These are phyloP conservation scores for Leishmania amazonensis DNA, from an alignment of 208 protist species.

Conservation along the genomic window DNA sequence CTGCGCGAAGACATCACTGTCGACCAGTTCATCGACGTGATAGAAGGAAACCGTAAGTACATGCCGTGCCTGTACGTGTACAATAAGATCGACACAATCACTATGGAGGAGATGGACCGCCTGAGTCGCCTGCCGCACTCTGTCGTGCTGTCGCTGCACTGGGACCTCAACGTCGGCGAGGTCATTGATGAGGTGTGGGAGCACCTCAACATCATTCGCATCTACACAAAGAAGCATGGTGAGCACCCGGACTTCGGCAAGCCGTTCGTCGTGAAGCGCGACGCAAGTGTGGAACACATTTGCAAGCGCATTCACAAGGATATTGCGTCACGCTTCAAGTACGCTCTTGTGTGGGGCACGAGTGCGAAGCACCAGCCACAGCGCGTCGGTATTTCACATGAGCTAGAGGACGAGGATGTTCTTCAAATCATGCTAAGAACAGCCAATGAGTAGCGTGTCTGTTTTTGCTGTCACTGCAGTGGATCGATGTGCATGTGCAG, in stretches of 20 bases:
- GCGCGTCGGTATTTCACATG: constrained; percentile 93
- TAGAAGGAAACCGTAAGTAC: constrained; percentile 96
- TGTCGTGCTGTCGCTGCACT: constrained; percentile 88
- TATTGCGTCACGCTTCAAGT: constrained; percentile 93
- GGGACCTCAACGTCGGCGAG: constrained; percentile 93
- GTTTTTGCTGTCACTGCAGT: neutral
- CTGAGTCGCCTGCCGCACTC: constrained; percentile 91
- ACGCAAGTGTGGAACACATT: constrained; percentile 91
- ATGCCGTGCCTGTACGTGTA: constrained; percentile 95
- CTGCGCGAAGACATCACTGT: constrained; percentile 96
- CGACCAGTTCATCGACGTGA: constrained; percentile 98
- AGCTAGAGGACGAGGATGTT: constrained; percentile 91
- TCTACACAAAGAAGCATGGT: constrained; percentile 97
- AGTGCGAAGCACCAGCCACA: constrained; percentile 97
- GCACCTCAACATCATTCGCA: constrained; percentile 95
- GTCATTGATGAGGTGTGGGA: constrained; percentile 97
- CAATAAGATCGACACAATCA: constrained; percentile 98
- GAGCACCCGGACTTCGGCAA: constrained; percentile 95
- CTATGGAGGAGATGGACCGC: constrained; percentile 96
- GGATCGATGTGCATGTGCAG: constrained; percentile 7
- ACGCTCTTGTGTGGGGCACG: constrained; percentile 95
- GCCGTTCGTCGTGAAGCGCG: constrained; percentile 92
- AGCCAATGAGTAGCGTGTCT: constrained; percentile 76
- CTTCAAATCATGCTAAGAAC: constrained; percentile 92
- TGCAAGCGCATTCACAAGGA: constrained; percentile 95